phyloP scores from a whole-genome alignment of 2,329 filamentous ascomycete species.

The Aureobasidium pullulans region DNA sequence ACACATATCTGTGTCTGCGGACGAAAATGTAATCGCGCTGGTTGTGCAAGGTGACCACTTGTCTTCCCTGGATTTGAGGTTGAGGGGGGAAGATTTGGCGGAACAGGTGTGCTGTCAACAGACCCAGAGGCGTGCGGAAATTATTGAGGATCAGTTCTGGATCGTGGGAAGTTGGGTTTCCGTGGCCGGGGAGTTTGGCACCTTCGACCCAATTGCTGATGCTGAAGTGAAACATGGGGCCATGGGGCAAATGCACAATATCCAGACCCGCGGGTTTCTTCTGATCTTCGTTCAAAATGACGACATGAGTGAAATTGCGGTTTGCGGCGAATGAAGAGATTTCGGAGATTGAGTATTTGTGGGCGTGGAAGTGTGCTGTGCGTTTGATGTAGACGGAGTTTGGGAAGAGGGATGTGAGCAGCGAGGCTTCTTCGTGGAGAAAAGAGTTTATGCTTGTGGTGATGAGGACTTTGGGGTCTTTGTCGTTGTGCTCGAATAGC shows the following conservation, averaged over 20 bases:
- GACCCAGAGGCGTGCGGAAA: constrained; percentile 86
- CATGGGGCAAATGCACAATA: constrained; percentile 72
- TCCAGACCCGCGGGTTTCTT: constrained; percentile 79
- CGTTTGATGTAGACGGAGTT: constrained; percentile 74
- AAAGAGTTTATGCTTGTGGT: constrained; percentile 87
- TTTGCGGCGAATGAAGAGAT: constrained; percentile 80
- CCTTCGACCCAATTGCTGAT: constrained; percentile 88
- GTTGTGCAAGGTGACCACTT: constrained; percentile 89
- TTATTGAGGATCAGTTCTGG: constrained; percentile 88
- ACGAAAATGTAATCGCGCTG: constrained; percentile 96
- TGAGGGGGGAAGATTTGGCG: constrained; percentile 68
- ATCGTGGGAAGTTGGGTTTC: constrained; percentile 80
- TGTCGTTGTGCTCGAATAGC: constrained; percentile 49
- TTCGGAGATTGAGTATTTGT: constrained; percentile 89
- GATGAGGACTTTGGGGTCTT: constrained; percentile 75
- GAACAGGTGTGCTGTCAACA: constrained; percentile 81
- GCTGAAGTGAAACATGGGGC: constrained; percentile 88
- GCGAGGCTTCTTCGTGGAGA: constrained; percentile 72
- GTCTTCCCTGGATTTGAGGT: constrained; percentile 76
- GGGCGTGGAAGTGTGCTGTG: constrained; percentile 70
- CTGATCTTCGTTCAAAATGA: constrained; percentile 81
- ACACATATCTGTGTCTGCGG: constrained; percentile 81
- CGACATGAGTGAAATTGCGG: constrained; percentile 72
- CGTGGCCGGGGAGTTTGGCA: constrained; percentile 80
- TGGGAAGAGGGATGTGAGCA: constrained; percentile 76